These are phyloP conservation scores for Jatropha curcas DNA, from an alignment of 345 rosid species.

Conservation along the genomic window DNA sequence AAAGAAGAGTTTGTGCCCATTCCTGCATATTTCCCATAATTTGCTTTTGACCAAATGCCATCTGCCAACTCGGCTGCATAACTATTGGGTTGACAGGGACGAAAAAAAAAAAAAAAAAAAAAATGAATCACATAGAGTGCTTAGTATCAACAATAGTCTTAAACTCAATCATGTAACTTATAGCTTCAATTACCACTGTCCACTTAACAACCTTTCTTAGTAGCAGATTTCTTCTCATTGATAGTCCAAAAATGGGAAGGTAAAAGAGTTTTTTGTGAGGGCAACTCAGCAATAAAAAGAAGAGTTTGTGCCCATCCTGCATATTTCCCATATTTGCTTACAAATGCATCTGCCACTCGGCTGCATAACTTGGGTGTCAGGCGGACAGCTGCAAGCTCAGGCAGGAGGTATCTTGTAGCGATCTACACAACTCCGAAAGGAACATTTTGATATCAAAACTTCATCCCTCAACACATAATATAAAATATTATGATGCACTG, in stretches of 20 bases:
- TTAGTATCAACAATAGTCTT: not conserved
- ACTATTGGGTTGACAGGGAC: too few relatives aligned
- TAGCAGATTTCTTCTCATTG: constrained; percentile 35
- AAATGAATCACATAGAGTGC: not conserved
- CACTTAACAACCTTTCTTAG: constrained; percentile 24
- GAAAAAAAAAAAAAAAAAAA: too few relatives aligned
- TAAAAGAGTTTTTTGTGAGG: constrained; percentile 72
- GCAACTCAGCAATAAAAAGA: constrained; percentile 86
- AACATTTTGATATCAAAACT: not conserved
- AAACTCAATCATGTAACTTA: not conserved
- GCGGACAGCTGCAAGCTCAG: constrained; percentile 79
- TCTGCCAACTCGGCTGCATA: too few relatives aligned
- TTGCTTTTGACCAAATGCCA: too few relatives aligned
- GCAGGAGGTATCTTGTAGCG: constrained; percentile 74
- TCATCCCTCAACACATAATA: constrained; percentile 5
- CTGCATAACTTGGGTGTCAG: constrained; percentile 65
- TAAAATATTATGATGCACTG: not conserved
- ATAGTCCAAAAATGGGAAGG: constrained; percentile 43
- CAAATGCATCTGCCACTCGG: constrained; percentile 91
- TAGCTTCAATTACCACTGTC: constrained; percentile 20
- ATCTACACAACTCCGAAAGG: constrained; percentile 46
- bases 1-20: too few relatives aligned
- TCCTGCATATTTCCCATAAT: too few relatives aligned
- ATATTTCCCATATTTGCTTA: constrained; percentile 79
- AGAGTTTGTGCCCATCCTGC: constrained; percentile 98